Percentiles rank a stretch among this genome's conserved stretches.
phyloP scores from a whole-genome alignment of 2,329 filamentous ascomycete genomes.

The Scorias spongiosa region DNA sequence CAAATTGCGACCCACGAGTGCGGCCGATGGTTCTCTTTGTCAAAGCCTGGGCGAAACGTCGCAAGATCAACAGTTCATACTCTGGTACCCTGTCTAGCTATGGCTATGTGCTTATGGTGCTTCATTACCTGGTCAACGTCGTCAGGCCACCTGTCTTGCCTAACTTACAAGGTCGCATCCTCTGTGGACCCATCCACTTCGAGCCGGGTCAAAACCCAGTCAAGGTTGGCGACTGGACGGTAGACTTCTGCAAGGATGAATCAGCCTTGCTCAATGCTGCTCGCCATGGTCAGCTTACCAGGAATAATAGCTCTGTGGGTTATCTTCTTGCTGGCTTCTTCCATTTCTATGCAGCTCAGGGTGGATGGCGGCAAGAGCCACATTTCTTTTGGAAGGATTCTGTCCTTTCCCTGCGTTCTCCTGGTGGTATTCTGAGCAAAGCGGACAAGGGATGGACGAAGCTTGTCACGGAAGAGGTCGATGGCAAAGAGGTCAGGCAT shows the following conservation, averaged over 20 bases:
- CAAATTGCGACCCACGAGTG: conserved; percentile 62
- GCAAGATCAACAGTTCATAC: conserved; percentile 76
- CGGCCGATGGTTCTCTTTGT: conserved; percentile 67
- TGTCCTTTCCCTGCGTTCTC: conserved; percentile 60
- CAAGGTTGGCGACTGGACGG: conserved; percentile 40
- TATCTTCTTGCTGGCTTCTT: conserved; percentile 70
- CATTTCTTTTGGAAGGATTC: conserved; percentile 69
- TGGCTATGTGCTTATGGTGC: conserved; percentile 80
- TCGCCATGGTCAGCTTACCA: conserved; percentile 41
- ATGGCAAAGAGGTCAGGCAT: conserved; percentile 49
- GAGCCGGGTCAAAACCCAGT: conserved; percentile 9
- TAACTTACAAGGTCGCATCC: conserved; percentile 49
- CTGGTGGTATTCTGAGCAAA: conserved; percentile 56
- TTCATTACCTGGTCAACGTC: conserved; percentile 80
- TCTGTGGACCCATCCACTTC: conserved; percentile 6
- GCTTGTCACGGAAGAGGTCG: conserved; percentile 52
- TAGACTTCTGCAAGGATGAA: conserved; percentile 69
- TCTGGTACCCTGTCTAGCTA: conserved; percentile 78
- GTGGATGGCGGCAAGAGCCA: conserved; percentile 32
- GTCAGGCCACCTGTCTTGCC: conserved; percentile 67
- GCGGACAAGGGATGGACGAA: conserved; percentile 71
- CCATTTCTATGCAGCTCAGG: conserved; percentile 55
- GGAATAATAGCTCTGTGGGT: conserved; percentile 56
- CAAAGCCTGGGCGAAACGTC: conserved; percentile 77
- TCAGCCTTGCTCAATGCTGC: conserved; percentile 50